Conservation (phyloP, 768 basidiomycete species). For the Psilocybe cyanescens region DNA sequence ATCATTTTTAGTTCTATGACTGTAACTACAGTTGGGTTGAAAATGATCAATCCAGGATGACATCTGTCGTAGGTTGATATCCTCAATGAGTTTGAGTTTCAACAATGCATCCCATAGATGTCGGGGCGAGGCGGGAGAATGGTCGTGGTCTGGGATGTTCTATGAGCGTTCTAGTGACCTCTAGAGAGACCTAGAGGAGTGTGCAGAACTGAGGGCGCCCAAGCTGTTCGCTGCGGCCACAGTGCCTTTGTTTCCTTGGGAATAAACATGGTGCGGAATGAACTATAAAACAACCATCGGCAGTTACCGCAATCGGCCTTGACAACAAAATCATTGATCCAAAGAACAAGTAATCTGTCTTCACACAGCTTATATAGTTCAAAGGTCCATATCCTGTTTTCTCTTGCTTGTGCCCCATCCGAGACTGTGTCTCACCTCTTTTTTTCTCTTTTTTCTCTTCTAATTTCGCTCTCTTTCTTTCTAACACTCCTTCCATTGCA, state of each 20-base stretch:
- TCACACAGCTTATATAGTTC: conserved; percentile 24
- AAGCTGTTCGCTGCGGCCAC: background rate
- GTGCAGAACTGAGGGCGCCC: background rate
- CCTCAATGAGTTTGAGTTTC: background rate
- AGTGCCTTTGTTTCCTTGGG: conserved; percentile 25
- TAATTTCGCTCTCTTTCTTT: conserved; percentile 30
- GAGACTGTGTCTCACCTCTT: conserved; percentile 50
- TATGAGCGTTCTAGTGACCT: conserved; percentile 12
- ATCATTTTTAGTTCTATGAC: conserved; percentile 2
- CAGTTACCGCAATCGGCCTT: conserved; percentile 30
- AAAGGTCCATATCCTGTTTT: conserved; percentile 26
- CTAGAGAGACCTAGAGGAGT: conserved; percentile 19
- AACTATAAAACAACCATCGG: conserved; percentile 15
- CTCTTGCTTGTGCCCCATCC: conserved; percentile 31
- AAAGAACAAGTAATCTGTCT: conserved; percentile 21
- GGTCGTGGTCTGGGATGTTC: conserved; percentile 11
- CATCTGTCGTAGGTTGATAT: conserved; percentile 5
- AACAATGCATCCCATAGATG: background rate
- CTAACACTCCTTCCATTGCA: conserved; percentile 26
- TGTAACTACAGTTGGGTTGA: background rate
- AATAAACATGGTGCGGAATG: conserved; percentile 19
- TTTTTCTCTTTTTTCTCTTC: conserved; percentile 23
- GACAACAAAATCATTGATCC: conserved; percentile 36
- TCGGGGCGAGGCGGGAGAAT: background rate
- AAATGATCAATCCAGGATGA: conserved; percentile 1